Conservation (phyloP, 176 grass and related monocot species). For the Bromus sterilis region DNA sequence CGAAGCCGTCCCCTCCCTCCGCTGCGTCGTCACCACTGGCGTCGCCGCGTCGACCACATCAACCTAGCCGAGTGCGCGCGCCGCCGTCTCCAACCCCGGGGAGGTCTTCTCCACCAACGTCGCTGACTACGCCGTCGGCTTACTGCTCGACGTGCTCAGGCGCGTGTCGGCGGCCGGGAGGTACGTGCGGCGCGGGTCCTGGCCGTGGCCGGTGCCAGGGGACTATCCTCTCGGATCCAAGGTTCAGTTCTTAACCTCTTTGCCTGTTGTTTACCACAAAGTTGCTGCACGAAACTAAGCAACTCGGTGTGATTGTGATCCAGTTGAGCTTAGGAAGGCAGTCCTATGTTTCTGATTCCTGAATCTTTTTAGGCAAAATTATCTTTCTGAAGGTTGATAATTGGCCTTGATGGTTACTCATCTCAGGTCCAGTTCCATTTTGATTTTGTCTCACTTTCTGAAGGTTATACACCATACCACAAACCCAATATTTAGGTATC, state of each 20-base stretch:
- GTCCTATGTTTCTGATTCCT: not conserved
- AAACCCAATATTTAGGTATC: no score
- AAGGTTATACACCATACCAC: not conserved
- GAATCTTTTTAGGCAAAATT: not conserved
- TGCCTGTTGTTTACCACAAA: not conserved
- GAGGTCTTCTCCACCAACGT: no score
- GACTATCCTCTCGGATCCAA: constrained; percentile 22
- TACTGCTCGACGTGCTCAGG: no score
- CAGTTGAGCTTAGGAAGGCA: not conserved
- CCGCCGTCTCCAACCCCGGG: no score
- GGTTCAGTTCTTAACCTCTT: constrained; percentile 6
- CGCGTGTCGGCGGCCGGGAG: constrained; percentile 12
- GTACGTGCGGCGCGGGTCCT: constrained; percentile 2
- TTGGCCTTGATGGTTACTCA: not conserved
- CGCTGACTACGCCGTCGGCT: no score
- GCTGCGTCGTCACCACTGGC: no score
- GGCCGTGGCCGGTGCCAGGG: constrained; percentile 12
- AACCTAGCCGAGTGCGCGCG: constrained; percentile 34
- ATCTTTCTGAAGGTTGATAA: not conserved
- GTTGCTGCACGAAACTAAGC: not conserved
- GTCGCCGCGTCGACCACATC: constrained; percentile 10
- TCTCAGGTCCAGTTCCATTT: not conserved
- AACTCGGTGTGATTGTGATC: not conserved
- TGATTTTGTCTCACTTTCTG: not conserved
- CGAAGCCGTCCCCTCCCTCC: no score